Conservation (phyloP, 495 filamentous ascomycete species). For the Penicillium daleae region DNA sequence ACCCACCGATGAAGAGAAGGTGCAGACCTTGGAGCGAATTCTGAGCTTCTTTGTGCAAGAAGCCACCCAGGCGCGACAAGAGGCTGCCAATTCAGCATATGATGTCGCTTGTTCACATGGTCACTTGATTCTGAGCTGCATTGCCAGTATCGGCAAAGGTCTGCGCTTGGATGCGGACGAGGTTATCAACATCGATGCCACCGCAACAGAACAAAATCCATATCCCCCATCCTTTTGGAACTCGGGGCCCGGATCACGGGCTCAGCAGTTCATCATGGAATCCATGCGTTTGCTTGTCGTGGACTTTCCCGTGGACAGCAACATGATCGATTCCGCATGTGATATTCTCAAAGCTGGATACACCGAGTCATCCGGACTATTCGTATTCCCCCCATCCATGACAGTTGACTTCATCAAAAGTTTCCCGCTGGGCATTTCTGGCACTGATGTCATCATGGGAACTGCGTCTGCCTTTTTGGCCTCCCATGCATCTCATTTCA, state of each 20-base stretch:
- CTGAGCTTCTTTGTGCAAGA: conserved; percentile 60
- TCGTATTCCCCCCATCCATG: conserved; percentile 69
- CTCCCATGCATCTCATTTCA: conserved; percentile 60
- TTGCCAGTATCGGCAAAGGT: conserved; percentile 79
- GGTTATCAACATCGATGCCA: conserved; percentile 64
- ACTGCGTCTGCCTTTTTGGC: conserved; percentile 76
- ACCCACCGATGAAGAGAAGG: conserved; percentile 62
- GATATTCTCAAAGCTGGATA: conserved; percentile 77
- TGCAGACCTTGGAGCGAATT: conserved; percentile 63
- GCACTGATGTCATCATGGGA: conserved; percentile 72
- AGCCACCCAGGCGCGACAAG: conserved; percentile 40
- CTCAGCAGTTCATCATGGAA: conserved; percentile 64
- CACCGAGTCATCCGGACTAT: conserved; percentile 77
- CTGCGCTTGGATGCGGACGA: conserved; percentile 72
- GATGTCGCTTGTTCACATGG: conserved; percentile 58
- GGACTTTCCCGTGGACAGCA: conserved; percentile 62
- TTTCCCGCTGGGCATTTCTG: conserved; percentile 64
- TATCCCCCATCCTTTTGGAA: conserved; percentile 62
- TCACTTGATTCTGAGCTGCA: conserved; percentile 69
- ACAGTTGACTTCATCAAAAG: conserved; percentile 72
- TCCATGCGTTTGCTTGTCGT: conserved; percentile 51
- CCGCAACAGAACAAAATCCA: conserved; percentile 39
- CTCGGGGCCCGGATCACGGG: conserved; percentile 51
- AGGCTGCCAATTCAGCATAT: conserved; percentile 38
- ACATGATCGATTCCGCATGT: conserved; percentile 77